A percentile compares a stretch with the other conserved stretches of the same genome.
Evolutionary conservation across 2,329 filamentous ascomycete genomes (phyloP).

Genomic region (Sporothrix inflata): DNA sequence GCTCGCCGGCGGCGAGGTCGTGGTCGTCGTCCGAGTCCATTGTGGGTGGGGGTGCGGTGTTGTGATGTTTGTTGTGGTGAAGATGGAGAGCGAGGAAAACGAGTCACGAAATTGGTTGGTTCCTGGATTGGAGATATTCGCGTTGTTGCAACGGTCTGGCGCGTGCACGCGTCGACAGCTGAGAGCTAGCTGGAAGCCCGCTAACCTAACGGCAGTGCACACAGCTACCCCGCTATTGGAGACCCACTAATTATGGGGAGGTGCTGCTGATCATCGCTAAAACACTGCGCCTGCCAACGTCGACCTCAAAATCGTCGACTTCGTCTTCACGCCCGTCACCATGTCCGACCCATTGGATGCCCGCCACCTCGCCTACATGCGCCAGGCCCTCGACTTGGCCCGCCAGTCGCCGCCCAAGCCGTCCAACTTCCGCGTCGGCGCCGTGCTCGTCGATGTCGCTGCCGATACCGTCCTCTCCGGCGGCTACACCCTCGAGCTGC

Average conservation of each 20-base stretch:
- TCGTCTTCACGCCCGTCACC: background rate
- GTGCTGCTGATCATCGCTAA: too few relatives aligned
- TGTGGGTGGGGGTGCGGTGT: background rate
- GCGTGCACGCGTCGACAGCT: constrained; percentile 10
- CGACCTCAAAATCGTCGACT: background rate
- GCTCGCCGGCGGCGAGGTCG: constrained; percentile 54
- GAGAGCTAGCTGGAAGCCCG: background rate
- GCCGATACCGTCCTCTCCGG: constrained; percentile 32
- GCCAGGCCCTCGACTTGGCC: constrained; percentile 74
- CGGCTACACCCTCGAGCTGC: constrained; percentile 84
- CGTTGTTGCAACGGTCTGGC: background rate
- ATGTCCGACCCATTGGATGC: constrained; percentile 35
- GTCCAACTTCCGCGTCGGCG: constrained; percentile 92
- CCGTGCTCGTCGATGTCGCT: constrained; percentile 73
- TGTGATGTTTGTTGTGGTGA: background rate
- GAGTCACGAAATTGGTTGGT: background rate
- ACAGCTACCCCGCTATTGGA: constrained; percentile 2
- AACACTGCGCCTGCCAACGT: too few relatives aligned
- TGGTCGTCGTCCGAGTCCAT: constrained; percentile 26
- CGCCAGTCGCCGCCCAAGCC: constrained; percentile 80
- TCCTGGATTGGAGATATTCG: background rate
- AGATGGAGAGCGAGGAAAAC: background rate
- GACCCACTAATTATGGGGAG: background rate
- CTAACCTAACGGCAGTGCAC: background rate
- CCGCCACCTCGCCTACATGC: constrained; percentile 61